These are phyloP conservation scores for Aulographum hederae DNA, from an alignment of 2,329 filamentous ascomycete species.

Conservation along the genomic window DNA sequence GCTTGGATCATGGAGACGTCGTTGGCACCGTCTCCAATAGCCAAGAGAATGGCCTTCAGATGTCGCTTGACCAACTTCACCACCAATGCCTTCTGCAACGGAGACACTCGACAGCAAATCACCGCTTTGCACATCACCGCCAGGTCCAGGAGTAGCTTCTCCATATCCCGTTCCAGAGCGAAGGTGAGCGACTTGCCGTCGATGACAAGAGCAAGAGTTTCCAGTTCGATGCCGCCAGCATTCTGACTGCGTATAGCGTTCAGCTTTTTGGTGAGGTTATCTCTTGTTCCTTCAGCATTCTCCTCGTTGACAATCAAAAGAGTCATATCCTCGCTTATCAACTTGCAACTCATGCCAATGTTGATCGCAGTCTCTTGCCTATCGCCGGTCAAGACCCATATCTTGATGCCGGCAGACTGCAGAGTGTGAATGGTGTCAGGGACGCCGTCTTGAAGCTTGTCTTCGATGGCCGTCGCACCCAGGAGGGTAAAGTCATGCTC, in stretches of 20 bases:
- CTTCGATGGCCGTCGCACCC: constrained; percentile 92
- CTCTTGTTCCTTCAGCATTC: constrained; percentile 53
- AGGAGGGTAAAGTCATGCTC: constrained; percentile 83
- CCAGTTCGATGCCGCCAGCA: constrained; percentile 57
- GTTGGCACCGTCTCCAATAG: constrained; percentile 94
- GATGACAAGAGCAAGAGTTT: constrained; percentile 80
- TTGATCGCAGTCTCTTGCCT: constrained; percentile 98
- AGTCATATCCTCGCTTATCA: constrained; percentile 98
- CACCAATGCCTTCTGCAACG: constrained; percentile 88
- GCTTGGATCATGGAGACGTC: constrained; percentile 99
- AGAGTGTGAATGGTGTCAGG: constrained; percentile 96
- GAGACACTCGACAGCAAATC: constrained; percentile 91
- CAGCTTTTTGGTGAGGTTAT: constrained; percentile 85
- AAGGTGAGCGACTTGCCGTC: constrained; percentile 91
- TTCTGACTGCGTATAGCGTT: constrained; percentile 77
- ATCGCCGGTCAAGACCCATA: constrained; percentile 96
- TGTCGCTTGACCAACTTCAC: constrained; percentile 97
- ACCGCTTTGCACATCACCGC: constrained; percentile 97
- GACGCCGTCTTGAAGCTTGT: constrained; percentile 89
- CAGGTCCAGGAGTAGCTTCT: constrained; percentile 82
- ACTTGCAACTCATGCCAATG: constrained; percentile 98
- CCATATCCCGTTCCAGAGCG: constrained; percentile 81
- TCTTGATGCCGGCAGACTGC: constrained; percentile 92
- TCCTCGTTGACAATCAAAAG: constrained; percentile 94
- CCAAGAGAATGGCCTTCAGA: constrained; percentile 76